Conservation (phyloP, 164 flowering plant genomes). For the Umbilicus rupestris region DNA sequence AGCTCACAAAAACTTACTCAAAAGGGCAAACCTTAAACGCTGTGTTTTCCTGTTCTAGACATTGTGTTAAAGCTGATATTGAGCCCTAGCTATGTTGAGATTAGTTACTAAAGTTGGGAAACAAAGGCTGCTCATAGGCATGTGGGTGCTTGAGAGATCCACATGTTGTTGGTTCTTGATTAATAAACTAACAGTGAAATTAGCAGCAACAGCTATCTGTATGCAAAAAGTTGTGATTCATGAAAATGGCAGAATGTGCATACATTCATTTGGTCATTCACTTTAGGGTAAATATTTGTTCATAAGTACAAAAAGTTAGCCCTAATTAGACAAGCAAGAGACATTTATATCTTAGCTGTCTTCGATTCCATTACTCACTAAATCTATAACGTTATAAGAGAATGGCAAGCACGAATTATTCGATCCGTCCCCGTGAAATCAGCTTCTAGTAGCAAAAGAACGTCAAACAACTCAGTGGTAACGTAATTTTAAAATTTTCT, state of each 20-base stretch:
- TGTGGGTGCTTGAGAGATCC: background rate
- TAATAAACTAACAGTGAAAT: background rate
- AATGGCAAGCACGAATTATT: background rate
- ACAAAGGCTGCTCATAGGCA: constrained; percentile 6
- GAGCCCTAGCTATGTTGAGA: background rate
- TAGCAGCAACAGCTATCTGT: background rate
- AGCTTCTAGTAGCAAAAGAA: no score
- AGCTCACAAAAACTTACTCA: background rate
- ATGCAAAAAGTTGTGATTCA: background rate
- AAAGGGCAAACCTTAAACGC: background rate
- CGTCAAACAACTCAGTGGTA: no score
- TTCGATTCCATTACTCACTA: background rate
- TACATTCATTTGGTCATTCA: background rate
- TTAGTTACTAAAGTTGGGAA: background rate
- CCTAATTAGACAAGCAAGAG: background rate
- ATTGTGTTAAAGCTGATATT: background rate
- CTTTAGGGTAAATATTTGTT: background rate
- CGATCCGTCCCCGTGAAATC: background rate
- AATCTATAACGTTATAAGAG: background rate
- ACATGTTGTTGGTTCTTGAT: constrained; percentile 2
- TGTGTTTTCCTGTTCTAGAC: background rate
- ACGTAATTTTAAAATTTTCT: no score
- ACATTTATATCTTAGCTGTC: background rate
- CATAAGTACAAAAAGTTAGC: background rate
- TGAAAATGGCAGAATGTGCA: background rate